These are phyloP conservation scores for Penicillium sp. DNA, from an alignment of 2,329 filamentous ascomycete species.

Conservation along the genomic window DNA sequence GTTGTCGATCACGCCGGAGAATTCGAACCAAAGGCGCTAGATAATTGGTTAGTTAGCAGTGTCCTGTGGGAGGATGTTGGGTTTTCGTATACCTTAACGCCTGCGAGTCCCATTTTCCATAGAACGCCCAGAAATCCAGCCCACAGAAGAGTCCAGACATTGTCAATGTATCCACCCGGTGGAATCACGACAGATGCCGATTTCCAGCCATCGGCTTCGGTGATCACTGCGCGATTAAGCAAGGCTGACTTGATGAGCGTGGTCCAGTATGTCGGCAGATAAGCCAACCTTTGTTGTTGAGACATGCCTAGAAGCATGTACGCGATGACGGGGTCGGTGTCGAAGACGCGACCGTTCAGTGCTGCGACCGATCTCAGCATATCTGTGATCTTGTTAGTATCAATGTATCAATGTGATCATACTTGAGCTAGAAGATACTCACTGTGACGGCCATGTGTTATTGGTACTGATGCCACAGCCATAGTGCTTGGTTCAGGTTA, in stretches of 20 bases:
- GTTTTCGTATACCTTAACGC: slow-evolving; percentile 12
- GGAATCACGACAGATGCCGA: slow-evolving; percentile 23
- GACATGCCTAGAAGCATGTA: slow-evolving; percentile 26
- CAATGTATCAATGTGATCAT: neutral
- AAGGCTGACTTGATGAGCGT: slow-evolving; percentile 22
- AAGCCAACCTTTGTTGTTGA: slow-evolving; percentile 17
- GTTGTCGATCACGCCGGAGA: slow-evolving; percentile 24
- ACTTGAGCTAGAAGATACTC: neutral
- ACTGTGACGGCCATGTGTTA: slow-evolving; percentile 8
- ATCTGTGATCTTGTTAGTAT: slow-evolving; percentile 11
- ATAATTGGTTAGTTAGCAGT: neutral
- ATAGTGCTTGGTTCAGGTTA: neutral
- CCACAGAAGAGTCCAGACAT: slow-evolving; percentile 20
- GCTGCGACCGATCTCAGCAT: slow-evolving; percentile 13
- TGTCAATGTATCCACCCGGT: slow-evolving; percentile 19
- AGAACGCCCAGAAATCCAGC: slow-evolving; percentile 22
- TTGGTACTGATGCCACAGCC: slow-evolving; percentile 5
- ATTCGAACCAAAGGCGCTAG: slow-evolving; percentile 24
- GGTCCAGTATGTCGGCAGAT: slow-evolving; percentile 24
- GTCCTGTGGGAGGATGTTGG: neutral
- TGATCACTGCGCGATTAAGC: slow-evolving; percentile 24
- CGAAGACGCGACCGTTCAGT: slow-evolving; percentile 24
- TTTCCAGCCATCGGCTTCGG: slow-evolving; percentile 26
- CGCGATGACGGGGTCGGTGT: slow-evolving; percentile 21
- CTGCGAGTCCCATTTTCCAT: slow-evolving; percentile 21